These are phyloP conservation scores for Aphanomyces cochlioides DNA, from an alignment of 352 stramenopile genomes.

Conservation along the genomic window DNA sequence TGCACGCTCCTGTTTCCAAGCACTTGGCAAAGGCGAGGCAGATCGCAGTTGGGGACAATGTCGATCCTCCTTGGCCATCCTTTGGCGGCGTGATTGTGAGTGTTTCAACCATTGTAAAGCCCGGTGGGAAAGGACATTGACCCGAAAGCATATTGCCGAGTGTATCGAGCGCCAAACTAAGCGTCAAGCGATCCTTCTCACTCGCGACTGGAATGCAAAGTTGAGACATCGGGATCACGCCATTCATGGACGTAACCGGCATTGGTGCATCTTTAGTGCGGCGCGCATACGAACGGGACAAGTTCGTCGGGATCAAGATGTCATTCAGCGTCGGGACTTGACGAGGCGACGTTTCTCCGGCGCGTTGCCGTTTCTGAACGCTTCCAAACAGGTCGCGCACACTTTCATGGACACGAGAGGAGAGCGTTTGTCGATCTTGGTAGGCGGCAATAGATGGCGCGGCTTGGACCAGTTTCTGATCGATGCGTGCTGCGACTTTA, in stretches of 20 bases:
- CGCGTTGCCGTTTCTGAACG: slow-evolving; percentile 17
- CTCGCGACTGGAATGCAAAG: slow-evolving; percentile 23
- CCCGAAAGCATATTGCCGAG: slow-evolving; percentile 31
- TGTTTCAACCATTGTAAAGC: slow-evolving; percentile 26
- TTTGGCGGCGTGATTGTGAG: slow-evolving; percentile 15
- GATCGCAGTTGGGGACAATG: slow-evolving; percentile 22
- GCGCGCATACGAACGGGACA: slow-evolving; percentile 28
- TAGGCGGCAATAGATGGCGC: slow-evolving; percentile 20
- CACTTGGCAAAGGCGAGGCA: slow-evolving; percentile 27
- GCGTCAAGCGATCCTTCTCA: slow-evolving; percentile 28
- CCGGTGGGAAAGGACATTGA: slow-evolving; percentile 25
- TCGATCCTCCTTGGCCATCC: not conserved
- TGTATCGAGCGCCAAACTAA: slow-evolving; percentile 16
- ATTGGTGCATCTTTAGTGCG: slow-evolving; percentile 21
- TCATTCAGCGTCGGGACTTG: not conserved
- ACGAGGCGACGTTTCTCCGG: not conserved
- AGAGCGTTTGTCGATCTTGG: slow-evolving; percentile 22
- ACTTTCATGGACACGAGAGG: slow-evolving; percentile 25
- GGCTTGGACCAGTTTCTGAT: slow-evolving; percentile 22
- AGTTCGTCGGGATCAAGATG: slow-evolving; percentile 13
- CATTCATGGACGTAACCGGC: slow-evolving; percentile 21
- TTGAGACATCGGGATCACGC: slow-evolving; percentile 30
- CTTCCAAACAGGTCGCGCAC: slow-evolving; percentile 21
- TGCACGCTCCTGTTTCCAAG: slow-evolving; percentile 18
- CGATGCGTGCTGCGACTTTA: slow-evolving; percentile 26